phyloP scores from a whole-genome alignment of 2,329 filamentous ascomycete genomes.

The Pseudocercospora pini-densiflorae region DNA sequence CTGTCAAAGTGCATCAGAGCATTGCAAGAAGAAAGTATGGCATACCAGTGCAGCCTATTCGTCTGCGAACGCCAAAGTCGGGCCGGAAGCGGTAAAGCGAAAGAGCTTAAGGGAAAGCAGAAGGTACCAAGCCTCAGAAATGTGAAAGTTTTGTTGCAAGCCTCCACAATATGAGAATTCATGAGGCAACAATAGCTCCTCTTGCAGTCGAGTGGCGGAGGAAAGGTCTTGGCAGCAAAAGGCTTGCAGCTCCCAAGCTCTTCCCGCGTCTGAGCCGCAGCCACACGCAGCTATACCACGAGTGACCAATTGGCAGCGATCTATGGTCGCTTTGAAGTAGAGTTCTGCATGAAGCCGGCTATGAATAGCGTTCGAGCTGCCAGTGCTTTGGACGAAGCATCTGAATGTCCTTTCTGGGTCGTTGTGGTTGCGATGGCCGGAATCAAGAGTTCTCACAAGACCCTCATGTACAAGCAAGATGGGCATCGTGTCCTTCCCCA shows the following conservation, averaged over 20 bases:
- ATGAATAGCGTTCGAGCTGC: background rate
- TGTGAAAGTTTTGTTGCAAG: background rate
- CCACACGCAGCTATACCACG: background rate
- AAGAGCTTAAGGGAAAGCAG: background rate
- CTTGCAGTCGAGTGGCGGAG: background rate
- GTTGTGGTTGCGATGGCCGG: too few species aligned
- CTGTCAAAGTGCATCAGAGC: too few species aligned
- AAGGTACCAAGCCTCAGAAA: background rate
- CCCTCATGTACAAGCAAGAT: too few species aligned
- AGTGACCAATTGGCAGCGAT: background rate
- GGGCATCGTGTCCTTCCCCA: too few species aligned
- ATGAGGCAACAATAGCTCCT: background rate
- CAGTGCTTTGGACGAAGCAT: too few species aligned
- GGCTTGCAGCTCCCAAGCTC: conserved; percentile 2
- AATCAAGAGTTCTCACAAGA: too few species aligned
- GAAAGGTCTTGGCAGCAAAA: background rate
- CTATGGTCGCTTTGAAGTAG: background rate
- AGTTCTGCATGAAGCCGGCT: background rate
- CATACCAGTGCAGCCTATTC: too few species aligned
- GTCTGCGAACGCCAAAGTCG: too few species aligned
- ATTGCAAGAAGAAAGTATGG: too few species aligned
- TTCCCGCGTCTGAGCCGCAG: conserved; percentile 1
- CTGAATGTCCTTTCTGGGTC: too few species aligned
- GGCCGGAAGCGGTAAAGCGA: too few species aligned
- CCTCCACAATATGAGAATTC: background rate